Conservation (phyloP, 306 rosid species). For the Begonia loranthoides region DNA sequence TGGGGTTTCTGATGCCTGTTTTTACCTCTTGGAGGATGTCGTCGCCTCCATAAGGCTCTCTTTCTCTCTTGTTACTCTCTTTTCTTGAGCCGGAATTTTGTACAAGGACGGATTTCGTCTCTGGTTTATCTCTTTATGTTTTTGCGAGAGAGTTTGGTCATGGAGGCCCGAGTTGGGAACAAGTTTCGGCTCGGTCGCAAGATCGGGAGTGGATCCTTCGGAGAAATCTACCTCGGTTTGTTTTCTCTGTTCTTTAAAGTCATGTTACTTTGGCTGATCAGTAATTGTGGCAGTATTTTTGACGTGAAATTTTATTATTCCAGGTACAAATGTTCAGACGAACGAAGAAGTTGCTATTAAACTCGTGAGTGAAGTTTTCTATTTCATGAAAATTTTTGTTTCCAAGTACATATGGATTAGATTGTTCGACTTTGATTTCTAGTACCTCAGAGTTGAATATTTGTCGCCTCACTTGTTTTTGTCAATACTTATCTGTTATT, state of each 20-base stretch:
- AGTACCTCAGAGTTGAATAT: no score
- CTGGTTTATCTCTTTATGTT: not conserved
- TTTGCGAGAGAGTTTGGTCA: slow-evolving; percentile 4
- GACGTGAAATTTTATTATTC: not conserved
- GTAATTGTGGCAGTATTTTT: no score
- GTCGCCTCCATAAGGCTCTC: no score
- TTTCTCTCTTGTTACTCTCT: no score
- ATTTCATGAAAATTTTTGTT: not conserved
- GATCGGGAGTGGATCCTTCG: slow-evolving; percentile 91
- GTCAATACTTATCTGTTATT: no score
- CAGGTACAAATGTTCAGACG: slow-evolving; percentile 79
- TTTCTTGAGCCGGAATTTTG: no score
- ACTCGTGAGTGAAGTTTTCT: slow-evolving; percentile 46
- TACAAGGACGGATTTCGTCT: no score
- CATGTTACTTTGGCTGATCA: not conserved
- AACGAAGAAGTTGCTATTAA: slow-evolving; percentile 89
- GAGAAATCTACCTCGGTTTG: slow-evolving; percentile 81
- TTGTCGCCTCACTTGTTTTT: no score
- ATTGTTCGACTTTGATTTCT: no score
- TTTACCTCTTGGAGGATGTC: no score
- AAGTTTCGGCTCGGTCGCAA: slow-evolving; percentile 85
- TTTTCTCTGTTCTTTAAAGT: not conserved
- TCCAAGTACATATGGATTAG: no score
- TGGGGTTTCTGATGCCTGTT: no score
- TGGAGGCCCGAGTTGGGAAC: slow-evolving; percentile 82